Conservation (phyloP, 1,284 basidiomycete species). For the Pseudozyma tsukubaensis region DNA sequence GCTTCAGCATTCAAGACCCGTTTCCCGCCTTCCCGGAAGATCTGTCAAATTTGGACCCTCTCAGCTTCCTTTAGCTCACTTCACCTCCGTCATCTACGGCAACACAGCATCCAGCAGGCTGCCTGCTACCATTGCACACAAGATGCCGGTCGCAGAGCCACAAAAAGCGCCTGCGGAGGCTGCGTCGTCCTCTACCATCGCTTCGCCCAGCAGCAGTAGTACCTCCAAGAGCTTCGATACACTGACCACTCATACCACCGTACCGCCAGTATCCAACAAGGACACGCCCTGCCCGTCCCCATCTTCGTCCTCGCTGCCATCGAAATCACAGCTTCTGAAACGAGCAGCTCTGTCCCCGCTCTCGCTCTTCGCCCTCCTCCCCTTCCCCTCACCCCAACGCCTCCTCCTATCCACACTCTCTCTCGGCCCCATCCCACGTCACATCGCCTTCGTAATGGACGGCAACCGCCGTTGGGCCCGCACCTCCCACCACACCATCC, state of each 20-base stretch:
- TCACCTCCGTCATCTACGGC: not conserved
- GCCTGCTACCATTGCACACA: no score
- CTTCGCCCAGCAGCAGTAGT: not conserved
- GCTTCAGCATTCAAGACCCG: not conserved
- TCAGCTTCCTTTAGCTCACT: not conserved
- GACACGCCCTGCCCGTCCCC: no score
- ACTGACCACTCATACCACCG: not conserved
- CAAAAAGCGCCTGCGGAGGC: not conserved
- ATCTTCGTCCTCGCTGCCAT: constrained; percentile 8
- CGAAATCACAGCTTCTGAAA: constrained; percentile 31
- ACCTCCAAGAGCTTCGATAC: not conserved
- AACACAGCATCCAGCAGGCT: no score
- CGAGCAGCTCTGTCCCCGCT: constrained; percentile 41
- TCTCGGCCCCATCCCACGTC: constrained; percentile 84
- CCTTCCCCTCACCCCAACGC: constrained; percentile 32
- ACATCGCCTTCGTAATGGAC: constrained; percentile 98
- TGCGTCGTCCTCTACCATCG: not conserved
- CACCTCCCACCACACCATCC: constrained; percentile 47
- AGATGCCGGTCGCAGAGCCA: constrained; percentile 7
- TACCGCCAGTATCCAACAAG: not conserved
- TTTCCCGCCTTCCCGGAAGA: constrained; percentile 2
- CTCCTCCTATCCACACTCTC: constrained; percentile 46
- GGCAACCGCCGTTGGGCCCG: constrained; percentile 93
- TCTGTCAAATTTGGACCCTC: not conserved
- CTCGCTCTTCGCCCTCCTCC: constrained; percentile 37